phyloP scores from a whole-genome alignment of 805 yeast species.

The Metahyphopichia silvanorum region DNA sequence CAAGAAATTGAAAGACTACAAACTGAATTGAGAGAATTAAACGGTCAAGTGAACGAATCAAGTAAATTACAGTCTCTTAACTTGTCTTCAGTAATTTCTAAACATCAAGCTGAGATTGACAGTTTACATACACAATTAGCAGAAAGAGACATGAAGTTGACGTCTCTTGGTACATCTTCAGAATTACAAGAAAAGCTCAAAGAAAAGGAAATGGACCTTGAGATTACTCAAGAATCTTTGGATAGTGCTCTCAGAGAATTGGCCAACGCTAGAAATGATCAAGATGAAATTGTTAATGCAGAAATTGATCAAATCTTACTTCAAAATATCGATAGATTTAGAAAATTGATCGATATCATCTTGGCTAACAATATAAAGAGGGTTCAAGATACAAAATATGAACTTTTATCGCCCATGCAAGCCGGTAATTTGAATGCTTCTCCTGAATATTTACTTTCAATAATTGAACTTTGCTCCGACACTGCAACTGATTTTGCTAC shows the following conservation, averaged over 20 bases:
- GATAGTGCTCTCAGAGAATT: slow-evolving; percentile 66
- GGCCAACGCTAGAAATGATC: slow-evolving; percentile 47
- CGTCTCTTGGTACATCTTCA: slow-evolving; percentile 20
- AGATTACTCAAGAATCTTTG: slow-evolving; percentile 74
- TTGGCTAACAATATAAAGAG: slow-evolving; percentile 65
- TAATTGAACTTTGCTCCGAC: slow-evolving; percentile 67
- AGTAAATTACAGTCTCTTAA: slow-evolving; percentile 65
- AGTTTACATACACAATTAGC: slow-evolving; percentile 48
- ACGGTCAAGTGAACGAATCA: slow-evolving; percentile 53
- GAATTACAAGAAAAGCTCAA: slow-evolving; percentile 44
- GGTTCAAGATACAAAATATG: slow-evolving; percentile 68
- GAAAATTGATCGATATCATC: slow-evolving; percentile 63
- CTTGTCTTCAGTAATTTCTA: slow-evolving; percentile 53
- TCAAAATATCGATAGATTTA: slow-evolving; percentile 47
- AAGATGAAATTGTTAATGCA: slow-evolving; percentile 52
- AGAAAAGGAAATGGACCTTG: slow-evolving; percentile 76
- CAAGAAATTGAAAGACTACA: slow-evolving; percentile 64
- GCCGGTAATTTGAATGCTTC: slow-evolving; percentile 78
- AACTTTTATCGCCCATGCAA: slow-evolving; percentile 74
- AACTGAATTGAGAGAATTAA: slow-evolving; percentile 59
- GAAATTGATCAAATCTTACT: slow-evolving; percentile 53
- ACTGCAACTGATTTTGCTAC: slow-evolving; percentile 78
- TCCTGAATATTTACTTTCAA: slow-evolving; percentile 62
- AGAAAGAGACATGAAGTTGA: slow-evolving; percentile 22
- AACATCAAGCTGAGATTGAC: slow-evolving; percentile 62